phyloP scores from a whole-genome alignment of 768 basidiomycete species.

The Chalciporus pseudorubinellus region DNA sequence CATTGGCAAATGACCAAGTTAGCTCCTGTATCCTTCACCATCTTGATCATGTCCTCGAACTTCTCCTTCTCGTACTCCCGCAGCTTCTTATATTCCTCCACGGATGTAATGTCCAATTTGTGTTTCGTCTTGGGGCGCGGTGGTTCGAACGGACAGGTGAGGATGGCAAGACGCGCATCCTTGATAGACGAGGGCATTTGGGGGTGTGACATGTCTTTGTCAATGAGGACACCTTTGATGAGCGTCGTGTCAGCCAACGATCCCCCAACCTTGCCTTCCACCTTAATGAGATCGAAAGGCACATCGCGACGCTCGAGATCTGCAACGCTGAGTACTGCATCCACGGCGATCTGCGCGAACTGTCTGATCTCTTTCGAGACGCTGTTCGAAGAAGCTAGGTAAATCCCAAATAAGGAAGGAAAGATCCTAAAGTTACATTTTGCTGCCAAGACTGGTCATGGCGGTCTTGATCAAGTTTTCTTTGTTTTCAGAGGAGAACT shows the following conservation, averaged over 20 bases:
- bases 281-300: slow-evolving; percentile 97
- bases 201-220: slow-evolving; percentile 99
- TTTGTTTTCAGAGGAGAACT: slow-evolving; percentile 79
- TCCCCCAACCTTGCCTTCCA: slow-evolving; percentile 98
- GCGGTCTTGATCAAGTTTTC: slow-evolving; percentile 90
- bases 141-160: slow-evolving; percentile 98
- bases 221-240: slow-evolving; percentile 96
- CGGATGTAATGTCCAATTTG: slow-evolving; percentile 93
- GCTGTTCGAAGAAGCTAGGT: slow-evolving; percentile 39
- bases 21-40: slow-evolving; percentile 94
- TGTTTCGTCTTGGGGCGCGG: slow-evolving; percentile 99
- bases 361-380: slow-evolving; percentile 95
- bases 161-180: slow-evolving; percentile 91
- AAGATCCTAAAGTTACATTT: slow-evolving; percentile 64
- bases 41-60: slow-evolving; percentile 95
- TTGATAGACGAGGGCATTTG: slow-evolving; percentile 91
- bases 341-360: slow-evolving; percentile 97
- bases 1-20: slow-evolving; percentile 99
- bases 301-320: slow-evolving; percentile 95
- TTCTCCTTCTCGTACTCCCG: slow-evolving; percentile 95
- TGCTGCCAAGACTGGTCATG: slow-evolving; percentile 94
- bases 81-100: slow-evolving; percentile 95
- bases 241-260: slow-evolving; percentile 92
- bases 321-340: slow-evolving; percentile 92
- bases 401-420: neutral